Evolutionary conservation across 495 filamentous ascomycete species (phyloP).

Genomic region (Rhypophila decipiens): DNA sequence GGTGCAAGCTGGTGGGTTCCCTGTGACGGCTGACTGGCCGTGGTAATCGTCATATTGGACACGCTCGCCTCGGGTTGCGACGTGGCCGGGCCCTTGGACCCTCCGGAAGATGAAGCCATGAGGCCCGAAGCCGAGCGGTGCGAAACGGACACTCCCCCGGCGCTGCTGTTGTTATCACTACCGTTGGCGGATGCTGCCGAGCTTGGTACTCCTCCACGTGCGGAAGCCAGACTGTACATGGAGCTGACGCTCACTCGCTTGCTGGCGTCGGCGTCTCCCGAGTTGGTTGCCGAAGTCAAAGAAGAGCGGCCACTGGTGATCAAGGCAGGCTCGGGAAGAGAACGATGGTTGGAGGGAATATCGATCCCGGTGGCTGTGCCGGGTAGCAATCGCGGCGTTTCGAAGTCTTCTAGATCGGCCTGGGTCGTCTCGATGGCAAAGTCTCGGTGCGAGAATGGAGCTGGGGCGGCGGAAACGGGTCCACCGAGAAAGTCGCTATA

Average conservation of each 20-base stretch:
- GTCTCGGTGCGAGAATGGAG: slow-evolving; percentile 15
- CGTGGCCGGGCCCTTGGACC: slow-evolving; percentile 25
- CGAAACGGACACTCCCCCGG: slow-evolving; percentile 7
- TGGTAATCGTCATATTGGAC: slow-evolving; percentile 50
- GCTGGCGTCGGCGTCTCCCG: slow-evolving; percentile 34
- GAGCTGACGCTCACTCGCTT: slow-evolving; percentile 63
- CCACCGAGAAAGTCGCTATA: slow-evolving; percentile 5
- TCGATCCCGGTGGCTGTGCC: slow-evolving; percentile 17
- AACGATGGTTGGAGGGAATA: slow-evolving; percentile 20
- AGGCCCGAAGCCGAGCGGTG: slow-evolving; percentile 27
- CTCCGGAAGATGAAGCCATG: slow-evolving; percentile 26
- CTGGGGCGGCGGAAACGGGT: background rate
- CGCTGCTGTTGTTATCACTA: slow-evolving; percentile 33
- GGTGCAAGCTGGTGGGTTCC: slow-evolving; percentile 38
- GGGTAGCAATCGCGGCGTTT: slow-evolving; percentile 35
- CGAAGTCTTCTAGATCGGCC: slow-evolving; percentile 26
- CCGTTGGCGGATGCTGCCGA: slow-evolving; percentile 37
- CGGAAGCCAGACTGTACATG: slow-evolving; percentile 56
- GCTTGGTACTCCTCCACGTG: slow-evolving; percentile 36
- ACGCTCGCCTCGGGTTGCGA: slow-evolving; percentile 44
- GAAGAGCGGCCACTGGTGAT: slow-evolving; percentile 36
- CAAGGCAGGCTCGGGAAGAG: slow-evolving; percentile 41
- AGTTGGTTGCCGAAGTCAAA: too few relatives aligned
- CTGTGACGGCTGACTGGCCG: slow-evolving; percentile 32
- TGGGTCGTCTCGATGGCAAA: slow-evolving; percentile 18